Evolutionary conservation across 2,329 filamentous ascomycete species (phyloP).

Genomic region (Botrytis pseudocinerea): DNA sequence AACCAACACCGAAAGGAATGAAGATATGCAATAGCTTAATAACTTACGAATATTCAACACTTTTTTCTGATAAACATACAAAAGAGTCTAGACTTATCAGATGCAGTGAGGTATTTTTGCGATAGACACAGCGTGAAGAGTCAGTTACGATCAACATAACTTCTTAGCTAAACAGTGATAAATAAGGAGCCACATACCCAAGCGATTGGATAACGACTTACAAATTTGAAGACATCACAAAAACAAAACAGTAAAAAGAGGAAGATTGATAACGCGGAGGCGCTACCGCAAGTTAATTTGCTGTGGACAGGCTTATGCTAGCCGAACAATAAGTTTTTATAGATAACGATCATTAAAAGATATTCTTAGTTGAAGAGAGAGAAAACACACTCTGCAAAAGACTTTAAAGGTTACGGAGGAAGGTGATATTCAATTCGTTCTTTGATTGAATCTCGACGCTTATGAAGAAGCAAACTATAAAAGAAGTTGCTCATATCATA

Average conservation of each 20-base stretch:
- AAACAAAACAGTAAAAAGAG: no score
- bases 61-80: not conserved
- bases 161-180: not conserved
- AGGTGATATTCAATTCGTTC: not conserved
- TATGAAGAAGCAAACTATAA: not conserved
- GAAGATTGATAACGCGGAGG: no score
- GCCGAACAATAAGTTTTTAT: not conserved
- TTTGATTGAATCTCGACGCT: no score
- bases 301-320: fast-evolving
- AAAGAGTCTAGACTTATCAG: not conserved
- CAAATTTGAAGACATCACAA: not conserved
- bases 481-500: not conserved
- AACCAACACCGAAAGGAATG: not conserved
- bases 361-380: not conserved
- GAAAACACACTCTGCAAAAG: no score
- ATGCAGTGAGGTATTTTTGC: not conserved
- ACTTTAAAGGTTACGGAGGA: not conserved
- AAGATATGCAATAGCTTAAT: not conserved
- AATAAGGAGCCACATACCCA: not conserved
- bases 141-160: not conserved
- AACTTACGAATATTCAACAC: not conserved
- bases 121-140: not conserved
- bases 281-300: no score
- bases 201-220: not conserved
- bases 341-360: not conserved